These are phyloP conservation scores for Gracilaria caudata DNA, from an alignment of 23 red algal species.

Conservation along the genomic window DNA sequence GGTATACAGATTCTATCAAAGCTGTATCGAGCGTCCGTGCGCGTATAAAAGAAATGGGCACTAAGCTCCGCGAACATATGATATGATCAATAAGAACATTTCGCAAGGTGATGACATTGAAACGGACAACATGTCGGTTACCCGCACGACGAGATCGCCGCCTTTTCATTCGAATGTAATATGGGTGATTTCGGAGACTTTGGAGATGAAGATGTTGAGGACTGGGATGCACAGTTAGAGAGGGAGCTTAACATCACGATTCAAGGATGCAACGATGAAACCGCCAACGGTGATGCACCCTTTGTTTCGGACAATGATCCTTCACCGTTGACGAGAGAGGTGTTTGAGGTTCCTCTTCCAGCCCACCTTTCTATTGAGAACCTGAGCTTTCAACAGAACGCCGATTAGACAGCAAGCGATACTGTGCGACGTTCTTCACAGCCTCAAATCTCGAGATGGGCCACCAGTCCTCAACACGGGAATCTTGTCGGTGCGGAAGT, in stretches of 20 bases:
- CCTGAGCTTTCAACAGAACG: not conserved
- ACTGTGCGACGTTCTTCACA: not conserved
- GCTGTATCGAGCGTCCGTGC: slow-evolving; percentile 39
- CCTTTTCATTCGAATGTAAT: slow-evolving; percentile 42
- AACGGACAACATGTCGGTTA: slow-evolving; percentile 28
- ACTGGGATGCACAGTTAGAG: slow-evolving; percentile 73
- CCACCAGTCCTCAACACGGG: slow-evolving; percentile 31
- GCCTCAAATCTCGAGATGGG: slow-evolving; percentile 22
- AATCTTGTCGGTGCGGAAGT: slow-evolving; percentile 67
- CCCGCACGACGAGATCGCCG: slow-evolving; percentile 18
- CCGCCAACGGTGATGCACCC: not conserved
- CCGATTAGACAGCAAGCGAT: not conserved
- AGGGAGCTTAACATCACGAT: slow-evolving; percentile 71
- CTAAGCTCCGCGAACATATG: slow-evolving; percentile 49
- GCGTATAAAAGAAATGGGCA: slow-evolving; percentile 51
- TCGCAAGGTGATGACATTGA: slow-evolving; percentile 51
- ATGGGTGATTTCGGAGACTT: slow-evolving; percentile 61
- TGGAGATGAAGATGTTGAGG: slow-evolving; percentile 67
- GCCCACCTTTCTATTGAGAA: not conserved
- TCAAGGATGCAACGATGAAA: slow-evolving; percentile 53
- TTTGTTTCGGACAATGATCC: slow-evolving; percentile 1
- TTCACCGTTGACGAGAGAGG: slow-evolving; percentile 19
- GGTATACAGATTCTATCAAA: slow-evolving; percentile 49
- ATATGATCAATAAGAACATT: slow-evolving; percentile 51
- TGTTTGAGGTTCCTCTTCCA: slow-evolving; percentile 2